These are phyloP conservation scores for Lolium multiflorum DNA, from an alignment of 176 grass and related monocot genomes.

Conservation along the genomic window DNA sequence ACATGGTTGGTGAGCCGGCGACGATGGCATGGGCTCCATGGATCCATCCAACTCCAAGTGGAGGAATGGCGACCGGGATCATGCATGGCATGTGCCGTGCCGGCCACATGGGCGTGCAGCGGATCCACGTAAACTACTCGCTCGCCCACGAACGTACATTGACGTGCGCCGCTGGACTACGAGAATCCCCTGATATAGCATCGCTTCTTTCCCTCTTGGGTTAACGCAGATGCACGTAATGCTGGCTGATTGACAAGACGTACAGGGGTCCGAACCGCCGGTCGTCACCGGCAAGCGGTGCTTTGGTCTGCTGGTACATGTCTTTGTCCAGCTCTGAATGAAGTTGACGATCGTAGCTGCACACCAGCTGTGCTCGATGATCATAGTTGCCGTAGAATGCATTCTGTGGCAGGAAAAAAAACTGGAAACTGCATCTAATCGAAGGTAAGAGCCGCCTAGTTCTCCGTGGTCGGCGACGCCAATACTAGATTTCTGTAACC, in stretches of 20 bases:
- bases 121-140: slow-evolving; percentile 37
- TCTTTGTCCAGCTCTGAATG: slow-evolving; percentile 22
- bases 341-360: no score
- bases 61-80: slow-evolving; percentile 11
- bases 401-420: no score
- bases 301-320: background rate
- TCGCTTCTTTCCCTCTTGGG: background rate
- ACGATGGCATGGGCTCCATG: background rate
- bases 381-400: no score
- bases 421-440: no score
- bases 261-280: slow-evolving; percentile 37
- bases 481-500: no score
- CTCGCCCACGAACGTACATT: background rate
- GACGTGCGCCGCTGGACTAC: background rate
- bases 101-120: slow-evolving; percentile 35
- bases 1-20: slow-evolving; percentile 27
- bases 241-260: background rate
- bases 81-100: slow-evolving; percentile 29
- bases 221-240: background rate
- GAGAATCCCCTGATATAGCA: background rate
- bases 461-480: no score
- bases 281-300: background rate
- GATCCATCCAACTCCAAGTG: background rate
- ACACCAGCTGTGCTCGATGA: no score
- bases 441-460: no score